Base-by-base conservation (phyloP, 2,329 filamentous ascomycete genomes). In the Plectosphaerella plurivora region DNA sequence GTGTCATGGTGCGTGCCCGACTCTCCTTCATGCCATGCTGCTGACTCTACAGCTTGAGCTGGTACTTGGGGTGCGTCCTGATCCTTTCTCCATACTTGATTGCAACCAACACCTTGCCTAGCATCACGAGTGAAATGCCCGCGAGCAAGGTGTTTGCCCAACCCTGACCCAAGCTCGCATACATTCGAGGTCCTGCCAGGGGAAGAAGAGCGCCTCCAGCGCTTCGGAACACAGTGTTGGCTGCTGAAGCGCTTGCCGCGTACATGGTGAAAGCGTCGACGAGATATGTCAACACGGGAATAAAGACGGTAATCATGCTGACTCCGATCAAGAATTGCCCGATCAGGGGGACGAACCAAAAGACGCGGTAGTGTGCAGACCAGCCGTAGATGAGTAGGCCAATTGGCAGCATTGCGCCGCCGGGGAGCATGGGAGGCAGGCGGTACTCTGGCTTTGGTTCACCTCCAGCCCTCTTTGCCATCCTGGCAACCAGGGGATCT, bases 281-380 rank as follows among this genome's bases (percentile, higher is more conserved):
- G 4, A 88, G 74, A 58, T 89, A 90, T 4, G 81, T 82, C 51
- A 81, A 76, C 1, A 80, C 68, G 0, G 75, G 73, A 74, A 84
- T 81, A 51, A 75, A 75, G 4, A 73, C 66, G 20, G 70, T 60
- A 9, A 77, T 61, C 39, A 74, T 71, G 2, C 71, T 73, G 1
- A 74, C 53, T 1, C 79, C 80, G 15, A 82, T 70, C 4, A 82
- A 60, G 2, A 66, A 61, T 0, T 76, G 81, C 1, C 72, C 74
- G 4, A 81, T 71, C 35, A 82, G 80, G 2, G 81, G 79, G 0
- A 71, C 77, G 20, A 84, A 77, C 78, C 79, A 86, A 50, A 83
- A 80, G 1, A 79, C 71, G 11, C 72, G 57, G 20, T 77, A 75
- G 35, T 84, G 65, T 0, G 76, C 73, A 33, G 58, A 56, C 63